Conservation (phyloP, 2,329 filamentous ascomycete species). For the Diaporthe sp. region DNA sequence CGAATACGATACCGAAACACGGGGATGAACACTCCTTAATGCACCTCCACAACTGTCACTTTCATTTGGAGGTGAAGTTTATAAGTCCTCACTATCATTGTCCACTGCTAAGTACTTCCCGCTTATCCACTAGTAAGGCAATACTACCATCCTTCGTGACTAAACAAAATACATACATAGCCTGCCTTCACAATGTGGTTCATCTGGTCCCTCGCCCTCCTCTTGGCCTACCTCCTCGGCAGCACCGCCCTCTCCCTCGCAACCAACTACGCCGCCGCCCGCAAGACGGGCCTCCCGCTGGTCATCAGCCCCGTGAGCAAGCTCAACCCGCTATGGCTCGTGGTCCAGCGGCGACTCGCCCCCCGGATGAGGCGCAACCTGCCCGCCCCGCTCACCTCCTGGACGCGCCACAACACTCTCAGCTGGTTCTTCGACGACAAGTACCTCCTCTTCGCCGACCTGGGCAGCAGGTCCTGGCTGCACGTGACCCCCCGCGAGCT, state of each 20-base stretch:
- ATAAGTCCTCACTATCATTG: background rate
- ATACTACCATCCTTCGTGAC: no score
- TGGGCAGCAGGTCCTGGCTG: slow-evolving; percentile 5
- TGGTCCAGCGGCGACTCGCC: background rate
- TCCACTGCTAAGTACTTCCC: background rate
- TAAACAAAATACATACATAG: background rate
- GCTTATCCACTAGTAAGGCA: background rate
- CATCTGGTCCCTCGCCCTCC: slow-evolving; percentile 5
- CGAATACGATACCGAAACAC: slow-evolving; percentile 8
- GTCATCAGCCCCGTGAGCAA: slow-evolving; percentile 18
- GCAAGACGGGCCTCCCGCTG: slow-evolving; percentile 26
- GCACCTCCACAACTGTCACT: background rate
- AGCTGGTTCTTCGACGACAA: slow-evolving; percentile 32
- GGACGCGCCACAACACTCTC: slow-evolving; percentile 16
- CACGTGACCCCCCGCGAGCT: slow-evolving; percentile 9
- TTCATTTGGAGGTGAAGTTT: background rate
- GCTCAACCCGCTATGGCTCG: slow-evolving; percentile 9
- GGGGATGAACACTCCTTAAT: background rate
- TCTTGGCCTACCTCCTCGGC: background rate
- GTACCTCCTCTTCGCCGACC: slow-evolving; percentile 6
- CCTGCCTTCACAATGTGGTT: background rate
- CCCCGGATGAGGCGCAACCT: background rate
- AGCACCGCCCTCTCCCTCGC: slow-evolving; percentile 5
- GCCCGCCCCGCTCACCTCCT: background rate
- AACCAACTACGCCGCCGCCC: background rate